Evolutionary conservation across 805 yeast species (phyloP), one percentile per base, ranked within the genome.

Genomic region (Sugiyamaella marilandica): DNA sequence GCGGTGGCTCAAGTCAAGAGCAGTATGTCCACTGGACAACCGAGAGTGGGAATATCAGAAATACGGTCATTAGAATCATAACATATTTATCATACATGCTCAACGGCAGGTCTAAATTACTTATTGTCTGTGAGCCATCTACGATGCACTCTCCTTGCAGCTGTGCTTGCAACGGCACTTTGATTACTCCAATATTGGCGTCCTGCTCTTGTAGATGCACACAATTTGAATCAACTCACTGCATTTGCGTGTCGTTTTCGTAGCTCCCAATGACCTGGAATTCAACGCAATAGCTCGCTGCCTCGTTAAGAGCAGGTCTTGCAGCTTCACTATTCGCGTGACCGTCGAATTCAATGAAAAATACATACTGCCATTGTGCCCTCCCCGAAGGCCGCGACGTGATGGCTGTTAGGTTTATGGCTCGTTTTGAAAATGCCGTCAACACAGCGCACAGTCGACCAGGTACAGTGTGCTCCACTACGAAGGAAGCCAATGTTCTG

Each of bases 1-100:
- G 47, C 81, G 96, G 62, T 94, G 99, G 99, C 80, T 92, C 60
- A 85, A 85, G 69, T 87, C 96, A 13, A 84, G 99, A 72, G 88
- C 91, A 56, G 96, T 90, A 19, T 94, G 99, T 76, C 99, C 99
- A 0, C 76, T 94, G 67, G 98, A 92, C 72, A 91, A 87, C 70
- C 83, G 87, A 62, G 95, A 87, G 52, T 92, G 99, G 98, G 78
- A 76, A 53, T 74, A 74, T 57, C 82, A 80, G 59, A 85, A 85
- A 70, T 84, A 85, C 66, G 95, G 95, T 37, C 79, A 80, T 58
- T 86, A 65, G 67, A 16, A 18, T 14, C 7, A 34, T 43, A 9
- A 18, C 11, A 11, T 41, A 45, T 29, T 55, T 45, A 44, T 47
- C 37, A 34, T 34, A 34, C 37, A 34, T 34, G 37, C 37, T 34